Evolutionary conservation across 2,329 filamentous ascomycete genomes (phyloP), one percentile per base, ranked within the genome.

Genomic region (Monilinia fructigena): DNA sequence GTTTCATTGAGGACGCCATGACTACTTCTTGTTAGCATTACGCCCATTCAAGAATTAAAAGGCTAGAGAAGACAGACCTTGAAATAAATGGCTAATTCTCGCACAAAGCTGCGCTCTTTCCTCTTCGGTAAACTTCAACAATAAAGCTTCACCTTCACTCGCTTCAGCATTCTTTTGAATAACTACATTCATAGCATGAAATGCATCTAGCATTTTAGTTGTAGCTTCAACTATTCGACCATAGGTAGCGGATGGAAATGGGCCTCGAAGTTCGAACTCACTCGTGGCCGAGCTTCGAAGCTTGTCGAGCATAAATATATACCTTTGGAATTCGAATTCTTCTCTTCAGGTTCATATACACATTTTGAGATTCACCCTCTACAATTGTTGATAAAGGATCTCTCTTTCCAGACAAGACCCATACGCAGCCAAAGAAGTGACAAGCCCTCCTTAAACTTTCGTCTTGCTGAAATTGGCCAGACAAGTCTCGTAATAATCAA

Each of bases 141-240:
- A 84, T 11, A 89, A 88, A 66, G 89, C 87, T 79, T 98, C 94
- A 4, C 94, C 93, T 35, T 89, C 85, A 3, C 88, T 92, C 1
- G 92, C 85, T 48, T 85, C 85, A 14, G 89, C 81, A 67, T 94
- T 91, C 74, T 93, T 94, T 74, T 90, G 84, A 48, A 96, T 93
- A 69, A 97, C 89, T 14, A 97, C 86, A 70, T 94, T 96, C 92
- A 99, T 97, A 62, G 93, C 92, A 75, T 98, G 93, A 77, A 99
- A 97, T 48, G 92, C 89, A 77, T 97, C 93, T 5, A 98, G 86
- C 78, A 97, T 91, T 63, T 90, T 88, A 69, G 89, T 89, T 0
- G 93, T 97, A 12, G 89, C 89, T 28, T 86, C 85, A 75, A 98
- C 84, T 66, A 98, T 90, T 47, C 87, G 85, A 5, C 84, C 85